These are phyloP conservation scores for Brettanomyces nanus DNA, from an alignment of 805 yeast genomes.

Conservation along the genomic window DNA sequence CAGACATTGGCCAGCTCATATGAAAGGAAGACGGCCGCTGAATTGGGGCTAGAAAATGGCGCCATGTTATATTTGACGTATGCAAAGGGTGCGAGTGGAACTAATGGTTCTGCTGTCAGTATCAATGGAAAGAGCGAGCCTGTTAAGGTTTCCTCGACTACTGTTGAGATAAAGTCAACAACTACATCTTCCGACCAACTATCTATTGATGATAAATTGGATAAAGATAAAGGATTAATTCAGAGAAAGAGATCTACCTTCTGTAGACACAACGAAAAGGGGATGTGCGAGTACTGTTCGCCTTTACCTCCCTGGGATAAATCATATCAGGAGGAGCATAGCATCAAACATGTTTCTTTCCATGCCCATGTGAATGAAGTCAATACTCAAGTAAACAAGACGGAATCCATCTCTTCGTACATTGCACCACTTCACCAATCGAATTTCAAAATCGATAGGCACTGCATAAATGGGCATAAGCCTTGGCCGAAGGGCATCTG, in stretches of 20 bases:
- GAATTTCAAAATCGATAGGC: slow-evolving; percentile 50
- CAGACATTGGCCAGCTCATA: slow-evolving; percentile 26
- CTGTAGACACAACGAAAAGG: slow-evolving; percentile 85
- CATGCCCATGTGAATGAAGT: slow-evolving; percentile 74
- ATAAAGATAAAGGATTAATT: slow-evolving; percentile 64
- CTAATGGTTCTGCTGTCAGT: slow-evolving; percentile 1
- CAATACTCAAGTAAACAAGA: slow-evolving; percentile 58
- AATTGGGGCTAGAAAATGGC: slow-evolving; percentile 52
- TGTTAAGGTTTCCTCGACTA: slow-evolving; percentile 2
- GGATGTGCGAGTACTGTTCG: slow-evolving; percentile 97
- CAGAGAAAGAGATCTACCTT: slow-evolving; percentile 49
- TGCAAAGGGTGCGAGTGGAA: slow-evolving; percentile 6
- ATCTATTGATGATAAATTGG: slow-evolving; percentile 59
- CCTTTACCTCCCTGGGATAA: slow-evolving; percentile 95
- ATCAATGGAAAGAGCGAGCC: slow-evolving; percentile 3
- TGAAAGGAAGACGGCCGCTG: slow-evolving; percentile 24
- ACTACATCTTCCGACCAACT: slow-evolving; percentile 34
- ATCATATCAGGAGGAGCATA: slow-evolving; percentile 61
- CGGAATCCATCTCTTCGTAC: slow-evolving; percentile 52
- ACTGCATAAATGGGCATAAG: slow-evolving; percentile 74
- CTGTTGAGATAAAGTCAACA: slow-evolving; percentile 7
- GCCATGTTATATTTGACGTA: slow-evolving; percentile 45
- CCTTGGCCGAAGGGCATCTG: slow-evolving; percentile 96
- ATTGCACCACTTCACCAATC: slow-evolving; percentile 76
- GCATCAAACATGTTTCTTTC: slow-evolving; percentile 81